phyloP scores from a whole-genome alignment of 148 eudicot species.

The Silene conica region DNA sequence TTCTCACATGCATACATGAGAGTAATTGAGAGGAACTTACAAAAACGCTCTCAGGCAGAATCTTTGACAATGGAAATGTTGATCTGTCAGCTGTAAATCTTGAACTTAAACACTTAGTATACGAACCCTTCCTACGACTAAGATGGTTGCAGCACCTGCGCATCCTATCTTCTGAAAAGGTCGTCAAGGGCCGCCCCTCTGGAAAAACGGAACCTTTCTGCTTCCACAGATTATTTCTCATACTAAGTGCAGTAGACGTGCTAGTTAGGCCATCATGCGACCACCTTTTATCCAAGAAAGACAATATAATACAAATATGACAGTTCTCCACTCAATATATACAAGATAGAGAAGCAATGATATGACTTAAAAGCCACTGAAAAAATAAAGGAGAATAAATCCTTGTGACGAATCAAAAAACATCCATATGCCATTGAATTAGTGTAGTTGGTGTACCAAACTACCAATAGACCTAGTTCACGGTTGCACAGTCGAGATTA shows the following conservation, averaged over 20 bases:
- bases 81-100: constrained; percentile 57
- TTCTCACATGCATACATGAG: background rate
- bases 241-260: constrained; percentile 22
- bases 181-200: constrained; percentile 20
- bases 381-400: background rate
- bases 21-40: constrained; percentile 29
- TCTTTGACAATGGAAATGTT: constrained; percentile 41
- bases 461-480: background rate
- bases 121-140: constrained; percentile 35
- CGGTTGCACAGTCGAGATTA: background rate
- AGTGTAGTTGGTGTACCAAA: background rate
- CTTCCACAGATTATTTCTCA: constrained; percentile 27
- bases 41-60: constrained; percentile 27
- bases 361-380: background rate
- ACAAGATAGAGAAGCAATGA: background rate
- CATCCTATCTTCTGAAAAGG: constrained; percentile 21
- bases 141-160: constrained; percentile 37
- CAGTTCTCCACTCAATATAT: background rate
- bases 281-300: constrained; percentile 32
- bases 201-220: constrained; percentile 19
- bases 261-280: constrained; percentile 29
- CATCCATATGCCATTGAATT: background rate
- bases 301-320: background rate
- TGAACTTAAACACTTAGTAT: constrained; percentile 33
- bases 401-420: background rate